These are phyloP conservation scores for Wakefieldia striispora DNA, from an alignment of 768 basidiomycete species.

Conservation along the genomic window DNA sequence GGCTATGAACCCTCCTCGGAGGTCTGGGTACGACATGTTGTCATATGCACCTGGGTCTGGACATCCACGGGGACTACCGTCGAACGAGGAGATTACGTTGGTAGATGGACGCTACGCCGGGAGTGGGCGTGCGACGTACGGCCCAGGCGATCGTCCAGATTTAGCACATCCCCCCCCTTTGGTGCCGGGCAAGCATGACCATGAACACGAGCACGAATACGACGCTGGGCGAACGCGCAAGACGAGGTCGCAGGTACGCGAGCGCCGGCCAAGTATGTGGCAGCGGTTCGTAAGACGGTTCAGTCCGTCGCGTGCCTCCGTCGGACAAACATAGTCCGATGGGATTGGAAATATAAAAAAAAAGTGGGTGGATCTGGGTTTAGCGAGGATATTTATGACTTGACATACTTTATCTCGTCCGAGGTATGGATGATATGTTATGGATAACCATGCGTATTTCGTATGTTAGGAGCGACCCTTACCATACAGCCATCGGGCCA, in stretches of 20 bases:
- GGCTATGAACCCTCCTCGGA: constrained; percentile 15
- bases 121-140: background rate
- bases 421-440: background rate
- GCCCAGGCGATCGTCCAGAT: constrained; percentile 11
- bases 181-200: constrained; percentile 3
- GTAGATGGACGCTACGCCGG: constrained; percentile 5
- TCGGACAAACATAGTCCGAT: constrained; percentile 17
- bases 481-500: no score
- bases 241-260: constrained; percentile 4
- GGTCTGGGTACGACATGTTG: constrained; percentile 13
- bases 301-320: constrained; percentile 16
- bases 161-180: background rate
- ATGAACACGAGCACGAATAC: background rate
- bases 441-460: background rate
- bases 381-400: background rate
- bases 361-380: no score
- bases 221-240: background rate
- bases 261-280: constrained; percentile 26
- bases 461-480: no score
- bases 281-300: constrained; percentile 26
- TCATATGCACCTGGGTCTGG: constrained; percentile 1
- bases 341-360: background rate
- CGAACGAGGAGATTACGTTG: constrained; percentile 13
- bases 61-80: constrained; percentile 3
- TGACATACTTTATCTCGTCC: background rate